Conservation (phyloP, 495 filamentous ascomycete species). For the Aspergillus campestris region DNA sequence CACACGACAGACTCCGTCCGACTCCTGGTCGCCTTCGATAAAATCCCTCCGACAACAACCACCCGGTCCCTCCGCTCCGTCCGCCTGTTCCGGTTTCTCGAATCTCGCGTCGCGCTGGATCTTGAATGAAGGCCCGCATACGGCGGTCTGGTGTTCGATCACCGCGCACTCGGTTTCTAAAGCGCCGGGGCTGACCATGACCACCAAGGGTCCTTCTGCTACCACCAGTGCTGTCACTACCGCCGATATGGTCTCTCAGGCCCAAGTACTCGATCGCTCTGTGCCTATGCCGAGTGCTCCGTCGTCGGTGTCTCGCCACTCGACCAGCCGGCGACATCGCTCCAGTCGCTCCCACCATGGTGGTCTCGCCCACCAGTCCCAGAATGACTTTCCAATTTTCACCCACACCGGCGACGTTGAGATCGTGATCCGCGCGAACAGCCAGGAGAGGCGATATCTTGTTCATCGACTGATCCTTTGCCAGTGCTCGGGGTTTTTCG, state of each 20-base stretch:
- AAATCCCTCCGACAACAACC: too few species aligned
- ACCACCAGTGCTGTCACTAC: conserved; percentile 1
- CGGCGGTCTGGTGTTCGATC: conserved; percentile 9
- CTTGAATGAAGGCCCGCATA: conserved; percentile 14
- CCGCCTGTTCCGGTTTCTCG: not conserved
- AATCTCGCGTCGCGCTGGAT: not conserved
- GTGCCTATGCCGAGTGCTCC: conserved; percentile 42
- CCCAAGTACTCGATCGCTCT: conserved; percentile 50
- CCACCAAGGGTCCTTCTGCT: conserved; percentile 4
- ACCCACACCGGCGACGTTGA: conserved; percentile 86
- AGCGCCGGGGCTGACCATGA: conserved; percentile 9
- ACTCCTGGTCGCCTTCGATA: too few species aligned
- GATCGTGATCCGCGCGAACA: conserved; percentile 63
- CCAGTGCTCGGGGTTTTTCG: conserved; percentile 88
- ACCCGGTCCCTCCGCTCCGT: not conserved
- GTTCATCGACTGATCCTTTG: conserved; percentile 77
- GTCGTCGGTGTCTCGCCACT: conserved; percentile 55
- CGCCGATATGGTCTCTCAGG: conserved; percentile 61
- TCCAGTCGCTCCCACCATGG: conserved; percentile 77
- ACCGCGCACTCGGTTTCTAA: conserved; percentile 4
- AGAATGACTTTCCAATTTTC: conserved; percentile 90
- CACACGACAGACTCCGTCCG: not conserved
- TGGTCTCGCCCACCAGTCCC: conserved; percentile 57
- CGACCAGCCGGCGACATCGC: conserved; percentile 51
- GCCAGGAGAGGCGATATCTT: conserved; percentile 73